Base-by-base conservation (phyloP, 2,329 filamentous ascomycete species). In the Raffaelea ambrosiae region DNA sequence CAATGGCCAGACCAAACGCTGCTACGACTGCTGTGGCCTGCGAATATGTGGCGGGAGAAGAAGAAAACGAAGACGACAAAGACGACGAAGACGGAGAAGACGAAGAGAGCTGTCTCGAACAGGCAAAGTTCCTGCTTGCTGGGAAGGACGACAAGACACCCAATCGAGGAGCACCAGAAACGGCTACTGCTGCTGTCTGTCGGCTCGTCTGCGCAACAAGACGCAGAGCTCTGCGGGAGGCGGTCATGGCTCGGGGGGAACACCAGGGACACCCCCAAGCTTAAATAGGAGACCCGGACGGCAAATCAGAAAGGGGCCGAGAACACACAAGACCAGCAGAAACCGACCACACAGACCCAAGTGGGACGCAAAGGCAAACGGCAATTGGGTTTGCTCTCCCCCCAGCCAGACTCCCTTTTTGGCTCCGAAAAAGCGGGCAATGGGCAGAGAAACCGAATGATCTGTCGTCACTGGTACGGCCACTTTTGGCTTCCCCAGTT, bases 161-260 rank as follows among this genome's bases (percentile, higher is more conserved):
- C n/a, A n/a, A n/a, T n/a, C n/a, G n/a, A n/a, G n/a, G n/a, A n/a
- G n/a, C n/a, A n/a, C 19, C 26, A 14, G 40, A 21, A 18, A 38
- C n/a, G 14, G 44, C 7, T 26, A 41, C 39, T 20, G 40, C 39
- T 13, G 46, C 38, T 18, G 42, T 35, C 23, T 51, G 43, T 45
- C 52, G 58, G 56, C 54, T 54, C 52, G n/a, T n/a, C 26, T 57
- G 60, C 23, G 51, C 55, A 31, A 50, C 46, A 38, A 53, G 47
- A 48, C 53, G 48, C 52, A 52, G 47, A 39, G 46, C 48, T 16
- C 22, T 33, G 40, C 49, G 46, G 42, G 44, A 21, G 5, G 38
- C n/a, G 18, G 47, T 41, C 48, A 51, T 49, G 48, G 44, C 44
- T 2, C 18, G 3, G 3, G 19, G 8, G 31, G 23, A 5, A 23